A percentile compares a stretch with the other conserved stretches of the same genome.
Conservation (phyloP, 106 monocot genomes). For the Dactylorhiza incarnata region DNA sequence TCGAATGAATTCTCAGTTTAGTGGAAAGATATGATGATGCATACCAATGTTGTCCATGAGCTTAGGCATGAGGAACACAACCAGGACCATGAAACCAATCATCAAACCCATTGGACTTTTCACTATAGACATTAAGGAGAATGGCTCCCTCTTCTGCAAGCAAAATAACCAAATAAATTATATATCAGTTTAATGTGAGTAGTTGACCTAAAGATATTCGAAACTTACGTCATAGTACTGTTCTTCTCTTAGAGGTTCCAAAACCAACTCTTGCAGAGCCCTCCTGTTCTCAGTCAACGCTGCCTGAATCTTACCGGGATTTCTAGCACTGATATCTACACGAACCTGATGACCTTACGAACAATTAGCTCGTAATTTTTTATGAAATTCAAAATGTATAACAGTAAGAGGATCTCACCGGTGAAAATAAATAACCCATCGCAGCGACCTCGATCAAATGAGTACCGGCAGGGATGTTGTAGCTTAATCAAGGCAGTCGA, state of each 20-base stretch:
- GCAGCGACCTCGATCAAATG: conserved; percentile 94
- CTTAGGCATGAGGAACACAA: conserved; percentile 89
- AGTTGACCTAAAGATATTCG: not conserved
- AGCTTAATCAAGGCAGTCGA: conserved; percentile 44
- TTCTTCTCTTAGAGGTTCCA: conserved; percentile 90
- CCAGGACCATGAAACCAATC: conserved; percentile 88
- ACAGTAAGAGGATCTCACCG: conserved; percentile 33
- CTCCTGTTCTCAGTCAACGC: conserved; percentile 84
- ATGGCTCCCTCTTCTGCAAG: conserved; percentile 84
- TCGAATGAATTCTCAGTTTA: too few species aligned
- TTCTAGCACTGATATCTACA: conserved; percentile 95
- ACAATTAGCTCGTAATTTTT: conserved; percentile 7
- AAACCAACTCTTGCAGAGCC: conserved; percentile 60
- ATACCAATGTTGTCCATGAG: conserved; percentile 91
- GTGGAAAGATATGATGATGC: too few species aligned
- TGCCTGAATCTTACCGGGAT: conserved; percentile 90
- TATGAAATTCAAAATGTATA: conserved; percentile 11
- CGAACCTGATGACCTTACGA: conserved; percentile 50
- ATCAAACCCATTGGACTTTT: conserved; percentile 98
- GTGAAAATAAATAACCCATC: conserved; percentile 88
- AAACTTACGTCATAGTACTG: conserved; percentile 81
- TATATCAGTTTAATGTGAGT: not conserved
- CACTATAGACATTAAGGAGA: conserved; percentile 80
- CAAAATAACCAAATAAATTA: conserved; percentile 10
- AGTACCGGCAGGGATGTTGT: conserved; percentile 91